phyloP scores from a whole-genome alignment of 129 eudicot genomes.

The Smallanthus sonchifolius region DNA sequence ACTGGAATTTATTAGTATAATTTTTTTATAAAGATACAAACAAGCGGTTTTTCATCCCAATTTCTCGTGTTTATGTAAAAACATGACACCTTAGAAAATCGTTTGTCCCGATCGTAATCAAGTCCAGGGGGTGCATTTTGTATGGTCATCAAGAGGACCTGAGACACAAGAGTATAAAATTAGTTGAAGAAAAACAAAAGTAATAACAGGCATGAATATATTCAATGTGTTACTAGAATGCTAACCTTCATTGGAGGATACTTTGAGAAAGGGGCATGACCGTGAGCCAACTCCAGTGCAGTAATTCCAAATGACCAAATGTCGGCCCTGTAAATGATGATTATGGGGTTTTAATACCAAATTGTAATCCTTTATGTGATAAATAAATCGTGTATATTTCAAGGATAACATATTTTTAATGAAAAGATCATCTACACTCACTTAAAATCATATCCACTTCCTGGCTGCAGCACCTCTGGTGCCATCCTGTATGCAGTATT shows the following conservation, averaged over 20 bases:
- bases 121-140: constrained; percentile 99
- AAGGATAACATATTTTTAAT: neutral
- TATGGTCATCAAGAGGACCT: constrained; percentile 98
- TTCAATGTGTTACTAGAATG: constrained; percentile 3
- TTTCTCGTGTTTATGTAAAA: neutral
- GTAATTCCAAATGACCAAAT: constrained; percentile 97
- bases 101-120: constrained; percentile 97
- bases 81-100: constrained; percentile 79
- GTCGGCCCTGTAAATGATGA: constrained; percentile 64
- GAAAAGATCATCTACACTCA: constrained; percentile 35
- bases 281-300: constrained; percentile 98
- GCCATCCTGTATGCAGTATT: constrained; percentile 74
- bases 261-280: constrained; percentile 99
- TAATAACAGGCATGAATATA: neutral
- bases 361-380: neutral
- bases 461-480: constrained; percentile 99
- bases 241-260: constrained; percentile 99
- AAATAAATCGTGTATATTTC: neutral
- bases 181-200: neutral
- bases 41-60: constrained; percentile 8
- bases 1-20: constrained; percentile 17
- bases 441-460: constrained; percentile 96
- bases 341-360: neutral
- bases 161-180: constrained; percentile 17
- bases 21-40: constrained; percentile 16